phyloP scores from a whole-genome alignment of 176 grass and related monocot genomes.

The Phoenix roebelenii region DNA sequence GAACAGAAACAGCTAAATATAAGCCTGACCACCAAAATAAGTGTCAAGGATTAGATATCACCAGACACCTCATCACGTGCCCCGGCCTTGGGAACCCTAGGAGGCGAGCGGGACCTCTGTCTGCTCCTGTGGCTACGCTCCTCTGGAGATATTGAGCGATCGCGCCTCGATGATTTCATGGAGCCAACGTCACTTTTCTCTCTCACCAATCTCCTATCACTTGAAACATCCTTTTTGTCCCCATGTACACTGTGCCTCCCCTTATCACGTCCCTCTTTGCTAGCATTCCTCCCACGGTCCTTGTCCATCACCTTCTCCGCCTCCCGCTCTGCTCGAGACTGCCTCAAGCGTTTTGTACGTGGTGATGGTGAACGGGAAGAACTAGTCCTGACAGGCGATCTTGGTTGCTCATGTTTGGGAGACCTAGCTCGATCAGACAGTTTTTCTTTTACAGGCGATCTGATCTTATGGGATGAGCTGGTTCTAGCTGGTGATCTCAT shows the following conservation, averaged over 20 bases:
- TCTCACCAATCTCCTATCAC: slow-evolving; percentile 20
- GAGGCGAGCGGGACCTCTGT: slow-evolving; percentile 35
- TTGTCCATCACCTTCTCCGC: slow-evolving; percentile 11
- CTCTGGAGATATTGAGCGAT: slow-evolving; percentile 40
- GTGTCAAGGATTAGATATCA: slow-evolving; percentile 27
- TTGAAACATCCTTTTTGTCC: slow-evolving; percentile 16
- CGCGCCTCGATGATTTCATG: slow-evolving; percentile 35
- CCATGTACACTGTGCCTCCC: slow-evolving; percentile 27
- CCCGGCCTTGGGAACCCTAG: slow-evolving; percentile 29
- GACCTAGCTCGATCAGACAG: slow-evolving; percentile 28
- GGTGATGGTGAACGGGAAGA: slow-evolving; percentile 35
- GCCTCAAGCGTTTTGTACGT: slow-evolving; percentile 36
- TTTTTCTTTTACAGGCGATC: slow-evolving; percentile 34
- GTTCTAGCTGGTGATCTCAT: slow-evolving; percentile 22
- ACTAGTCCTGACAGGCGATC: slow-evolving; percentile 14
- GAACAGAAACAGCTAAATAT: too few species aligned
- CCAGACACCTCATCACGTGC: slow-evolving; percentile 50
- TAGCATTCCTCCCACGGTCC: slow-evolving; percentile 21
- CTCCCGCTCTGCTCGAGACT: slow-evolving; percentile 34
- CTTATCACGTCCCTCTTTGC: slow-evolving; percentile 26
- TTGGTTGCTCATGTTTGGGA: slow-evolving; percentile 25
- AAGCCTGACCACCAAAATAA: not conserved
- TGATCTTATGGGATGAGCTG: slow-evolving; percentile 16
- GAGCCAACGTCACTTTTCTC: slow-evolving; percentile 34
- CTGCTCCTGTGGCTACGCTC: slow-evolving; percentile 27